Evolutionary conservation across 1,284 basidiomycete genomes (phyloP), one percentile per base, ranked within the genome.

Genomic region (Boletus semigastroideus): DNA sequence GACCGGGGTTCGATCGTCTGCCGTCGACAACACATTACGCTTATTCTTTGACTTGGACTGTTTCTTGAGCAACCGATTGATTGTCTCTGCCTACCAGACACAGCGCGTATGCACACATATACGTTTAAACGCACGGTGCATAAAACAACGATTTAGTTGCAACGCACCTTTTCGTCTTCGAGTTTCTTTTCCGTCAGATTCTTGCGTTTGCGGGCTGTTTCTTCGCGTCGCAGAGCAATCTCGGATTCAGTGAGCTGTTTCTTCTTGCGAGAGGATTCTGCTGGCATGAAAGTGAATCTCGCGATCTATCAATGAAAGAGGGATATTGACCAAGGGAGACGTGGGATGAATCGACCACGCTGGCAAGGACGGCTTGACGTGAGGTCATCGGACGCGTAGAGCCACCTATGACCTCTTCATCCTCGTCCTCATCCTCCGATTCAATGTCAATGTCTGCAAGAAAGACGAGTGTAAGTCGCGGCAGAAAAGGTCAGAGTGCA

Each of bases 51-150:
- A 79, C 27, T 86, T 81, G 9, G 87, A 85, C 65, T 92, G 89
- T 64, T 94, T 94, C 68, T 92, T 93, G 30, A 95, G 81, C 4
- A 96, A 78, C 17, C 92, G 85, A 62, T 95, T 95, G 70, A 96
- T 96, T 0, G 93, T 93, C 67, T 93, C 90, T 38, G 78, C 83
- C 86, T 90, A 59, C 22, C 13, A 34, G 5, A 38, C 4, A 43
- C 34, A 4, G 6, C 16, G 5, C 13, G 20, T 5, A 7, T 16
- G 17, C 12, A 19, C 28, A 17, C 12, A 19, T 22, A 30, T 57
- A n/a, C n/a, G n/a, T n/a, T n/a, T n/a, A 11, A 52, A 48, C 12
- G n/a, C 39, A 11, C 7, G 8, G 11, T 8, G 17, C n/a, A 30
- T 55, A 2, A 12, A 4, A 19, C n/a, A 12, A n/a, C 25, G 11